Evolutionary conservation across 805 yeast species (phyloP), one percentile per base, ranked within the genome.

Genomic region (Maudiozyma bulderi): DNA sequence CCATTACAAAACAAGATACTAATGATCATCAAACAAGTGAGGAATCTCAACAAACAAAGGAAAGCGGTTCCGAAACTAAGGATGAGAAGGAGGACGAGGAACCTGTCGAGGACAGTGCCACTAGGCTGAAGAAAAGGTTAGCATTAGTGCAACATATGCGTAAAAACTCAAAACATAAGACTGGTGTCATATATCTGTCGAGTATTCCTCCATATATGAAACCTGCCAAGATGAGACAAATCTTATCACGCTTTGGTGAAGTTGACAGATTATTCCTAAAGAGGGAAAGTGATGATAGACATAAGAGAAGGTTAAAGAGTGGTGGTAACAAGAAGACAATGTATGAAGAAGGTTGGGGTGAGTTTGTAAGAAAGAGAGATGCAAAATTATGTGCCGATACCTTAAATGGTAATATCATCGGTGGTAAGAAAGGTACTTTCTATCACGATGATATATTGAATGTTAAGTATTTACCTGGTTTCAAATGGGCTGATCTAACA

Each of bases 341-440:
- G 69, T 93, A 78, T 61, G 86, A 84, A 31, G 99, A 91, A 71
- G 99, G 99, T 11, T 93, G 99, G 99, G 93, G 86, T 7, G 99
- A 93, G 68, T 93, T 86, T 66, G 70, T 76, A 29, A 78, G 80
- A 59, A 93, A 93, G 62, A 78, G 76, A 57, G 86, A 88, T 58
- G 99, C 98, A 1, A 91, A 91, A 62, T 66, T 88, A 35, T 89
- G 95, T 52, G 95, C 93, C 2, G 73, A 73, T 8, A 84, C 97
- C 0, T 69, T 93, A 60, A 93, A 93, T 61, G 96, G 95, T 9
- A 86, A 88, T 61, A 86, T 75, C 8, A 69, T 93, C 34, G 99
- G 98, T 30, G 99, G 98, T 39, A 88, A 83, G 60, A 93, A 93
- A 68, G 84, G 93, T 3, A 78, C 83, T 8, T 91, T 85, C 60